phyloP scores from a whole-genome alignment of 768 basidiomycete species.

The Phallus indusiatus region DNA sequence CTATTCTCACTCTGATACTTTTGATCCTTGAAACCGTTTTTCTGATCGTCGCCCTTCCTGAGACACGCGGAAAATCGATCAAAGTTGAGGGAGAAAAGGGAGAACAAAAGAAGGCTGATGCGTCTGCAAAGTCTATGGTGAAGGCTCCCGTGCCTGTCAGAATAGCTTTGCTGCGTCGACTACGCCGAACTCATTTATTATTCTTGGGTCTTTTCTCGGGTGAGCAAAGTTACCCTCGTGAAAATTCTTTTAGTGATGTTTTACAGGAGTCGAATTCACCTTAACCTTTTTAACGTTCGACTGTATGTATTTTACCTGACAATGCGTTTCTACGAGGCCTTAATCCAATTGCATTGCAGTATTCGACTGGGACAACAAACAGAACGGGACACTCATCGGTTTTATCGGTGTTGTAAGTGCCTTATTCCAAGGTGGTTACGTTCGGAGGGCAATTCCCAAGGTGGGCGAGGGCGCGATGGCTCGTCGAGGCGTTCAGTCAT shows the following conservation, averaged over 20 bases:
- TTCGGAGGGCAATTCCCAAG: slow-evolving; percentile 67
- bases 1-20: slow-evolving; percentile 69
- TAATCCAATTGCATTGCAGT: slow-evolving; percentile 34
- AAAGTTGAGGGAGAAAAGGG: slow-evolving; percentile 12
- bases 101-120: slow-evolving; percentile 8
- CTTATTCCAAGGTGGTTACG: slow-evolving; percentile 88
- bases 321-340: background rate
- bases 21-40: slow-evolving; percentile 74
- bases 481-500: slow-evolving; percentile 65
- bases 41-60: slow-evolving; percentile 67
- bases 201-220: slow-evolving; percentile 85
- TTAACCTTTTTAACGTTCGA: slow-evolving; percentile 92
- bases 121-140: slow-evolving; percentile 17
- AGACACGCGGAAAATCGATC: slow-evolving; percentile 56
- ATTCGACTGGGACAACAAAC: slow-evolving; percentile 80
- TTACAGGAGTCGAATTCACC: slow-evolving; percentile 83
- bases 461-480: slow-evolving; percentile 80
- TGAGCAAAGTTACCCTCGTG: slow-evolving; percentile 15
- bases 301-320: slow-evolving; percentile 38
- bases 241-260: background rate
- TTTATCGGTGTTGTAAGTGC: slow-evolving; percentile 89
- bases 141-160: slow-evolving; percentile 21
- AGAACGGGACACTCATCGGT: slow-evolving; percentile 67
- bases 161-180: slow-evolving; percentile 31
- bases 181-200: slow-evolving; percentile 67